Percentiles rank a stretch among this genome's conserved stretches.
phyloP scores from a whole-genome alignment of 805 yeast genomes.

The Komagataella populi region DNA sequence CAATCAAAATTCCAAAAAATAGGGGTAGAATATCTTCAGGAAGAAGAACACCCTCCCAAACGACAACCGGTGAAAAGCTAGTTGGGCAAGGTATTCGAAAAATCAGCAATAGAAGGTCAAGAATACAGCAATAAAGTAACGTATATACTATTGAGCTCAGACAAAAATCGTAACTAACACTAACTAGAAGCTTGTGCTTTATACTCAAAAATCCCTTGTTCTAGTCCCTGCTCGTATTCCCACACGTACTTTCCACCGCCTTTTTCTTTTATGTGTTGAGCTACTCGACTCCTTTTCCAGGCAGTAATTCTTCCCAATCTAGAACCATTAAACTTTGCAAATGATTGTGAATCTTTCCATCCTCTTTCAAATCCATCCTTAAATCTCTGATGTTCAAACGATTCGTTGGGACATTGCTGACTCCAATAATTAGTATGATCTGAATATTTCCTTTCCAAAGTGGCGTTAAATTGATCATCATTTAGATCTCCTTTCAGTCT shows the following conservation, averaged over 20 bases:
- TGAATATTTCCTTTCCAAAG: constrained; percentile 20
- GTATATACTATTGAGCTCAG: not conserved
- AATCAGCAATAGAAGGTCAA: constrained; percentile 11
- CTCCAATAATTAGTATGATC: constrained; percentile 63
- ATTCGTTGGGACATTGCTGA: constrained; percentile 35
- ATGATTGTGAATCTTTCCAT: constrained; percentile 60
- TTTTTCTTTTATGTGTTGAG: constrained; percentile 42
- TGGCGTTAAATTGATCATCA: constrained; percentile 27
- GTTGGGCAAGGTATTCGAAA: constrained; percentile 23
- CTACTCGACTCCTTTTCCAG: constrained; percentile 50
- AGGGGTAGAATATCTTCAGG: not conserved
- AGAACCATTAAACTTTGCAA: constrained; percentile 57
- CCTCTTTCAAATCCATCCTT: constrained; percentile 68
- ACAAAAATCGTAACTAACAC: not conserved
- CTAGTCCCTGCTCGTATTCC: constrained; percentile 88
- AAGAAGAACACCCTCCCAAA: constrained; percentile 4
- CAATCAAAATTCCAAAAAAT: not conserved
- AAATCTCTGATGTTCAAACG: constrained; percentile 71
- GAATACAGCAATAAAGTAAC: not conserved
- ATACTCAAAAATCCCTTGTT: constrained; percentile 41
- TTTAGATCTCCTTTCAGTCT: constrained; percentile 15
- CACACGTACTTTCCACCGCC: constrained; percentile 52
- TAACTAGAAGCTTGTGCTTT: constrained; percentile 3
- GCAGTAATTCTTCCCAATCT: constrained; percentile 61
- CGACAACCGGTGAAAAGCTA: constrained; percentile 13